Evolutionary conservation across 2,329 filamentous ascomycete genomes (phyloP).

Genomic region (Aspergillus chevalieri): DNA sequence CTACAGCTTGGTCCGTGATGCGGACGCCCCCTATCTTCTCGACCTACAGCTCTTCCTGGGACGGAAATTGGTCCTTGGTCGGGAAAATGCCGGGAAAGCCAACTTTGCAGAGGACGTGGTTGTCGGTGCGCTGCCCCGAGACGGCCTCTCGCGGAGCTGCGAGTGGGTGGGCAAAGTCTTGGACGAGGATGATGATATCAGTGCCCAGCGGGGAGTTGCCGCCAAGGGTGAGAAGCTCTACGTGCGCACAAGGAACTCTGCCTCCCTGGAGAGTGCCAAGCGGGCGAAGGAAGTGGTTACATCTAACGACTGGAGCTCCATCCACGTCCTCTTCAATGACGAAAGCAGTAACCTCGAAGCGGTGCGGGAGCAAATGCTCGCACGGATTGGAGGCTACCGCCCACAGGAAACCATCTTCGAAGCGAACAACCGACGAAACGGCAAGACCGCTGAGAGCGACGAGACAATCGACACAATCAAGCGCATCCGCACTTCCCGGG

Average conservation of each 20-base stretch:
- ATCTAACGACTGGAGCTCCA: constrained; percentile 63
- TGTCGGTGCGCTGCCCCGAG: constrained; percentile 67
- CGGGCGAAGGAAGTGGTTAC: constrained; percentile 71
- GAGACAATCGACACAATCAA: constrained; percentile 51
- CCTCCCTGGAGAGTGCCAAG: constrained; percentile 84
- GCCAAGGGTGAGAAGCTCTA: constrained; percentile 90
- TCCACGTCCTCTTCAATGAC: constrained; percentile 75
- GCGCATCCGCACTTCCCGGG: constrained; percentile 37
- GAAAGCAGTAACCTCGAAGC: constrained; percentile 58
- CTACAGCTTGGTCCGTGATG: constrained; percentile 83
- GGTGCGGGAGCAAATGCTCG: constrained; percentile 78
- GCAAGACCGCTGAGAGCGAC: constrained; percentile 61
- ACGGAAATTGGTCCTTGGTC: constrained; percentile 72
- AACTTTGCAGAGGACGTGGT: constrained; percentile 80
- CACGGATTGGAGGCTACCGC: constrained; percentile 78
- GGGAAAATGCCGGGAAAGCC: constrained; percentile 51
- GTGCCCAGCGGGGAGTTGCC: constrained; percentile 64
- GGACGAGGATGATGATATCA: constrained; percentile 67
- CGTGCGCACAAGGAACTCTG: constrained; percentile 79
- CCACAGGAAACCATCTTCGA: constrained; percentile 97
- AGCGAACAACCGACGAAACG: constrained; percentile 69
- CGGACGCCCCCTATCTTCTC: constrained; percentile 84
- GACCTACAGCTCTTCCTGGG: constrained; percentile 93
- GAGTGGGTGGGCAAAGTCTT: constrained; percentile 82
- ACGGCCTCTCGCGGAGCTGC: constrained; percentile 65